Base-by-base conservation (phyloP, 108 stramenopile genomes). In the Cyclotella kingstonii region DNA sequence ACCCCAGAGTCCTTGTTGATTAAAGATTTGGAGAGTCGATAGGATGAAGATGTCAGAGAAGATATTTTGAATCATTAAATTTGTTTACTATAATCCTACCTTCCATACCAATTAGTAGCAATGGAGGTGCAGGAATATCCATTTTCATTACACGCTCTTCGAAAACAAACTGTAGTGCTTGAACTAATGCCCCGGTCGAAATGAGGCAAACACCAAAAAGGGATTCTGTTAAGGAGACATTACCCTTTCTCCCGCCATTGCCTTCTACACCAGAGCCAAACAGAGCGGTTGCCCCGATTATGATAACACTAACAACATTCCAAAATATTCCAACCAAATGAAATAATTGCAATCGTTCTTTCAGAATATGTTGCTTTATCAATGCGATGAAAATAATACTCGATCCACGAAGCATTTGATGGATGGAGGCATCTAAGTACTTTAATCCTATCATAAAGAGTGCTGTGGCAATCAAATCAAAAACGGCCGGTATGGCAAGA, bases 311-410 rank as follows among this genome's bases (percentile, higher is more conserved):
- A 0, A 95, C 62, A 15, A 92, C 89, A 61, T 92, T 95, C 80
- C 81, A 92, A 62, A 78, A 63, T 11, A 95, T 85, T 1, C 94
- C 94, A 25, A 92, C 63, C 94, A 90, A 95, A 78, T 87, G 89
- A 56, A 89, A 95, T 3, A n/a, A 53, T 36, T 74, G 73, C 41
- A 95, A 63, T 49, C 71, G 76, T 60, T 92, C 81, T 17, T 73
- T 67, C 5, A 95, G 64, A 12, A 86, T 82, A 44, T 85, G 79
- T 45, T 93, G 91, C 55, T 95, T 95, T 87, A 95, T 82, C 22
- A 95, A 59, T 9, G 94, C 94, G 8, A 95, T 90, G 72, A 95
- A 95, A 51, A 95, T 90, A 52, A 95, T 93, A 4, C 89, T 88
- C 17, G 81, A 81, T 76, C 94, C 94, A 9, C 91, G 78, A 7